These are phyloP conservation scores for Aspergillus viridinutans DNA, from an alignment of 2,329 filamentous ascomycete species.

Conservation along the genomic window DNA sequence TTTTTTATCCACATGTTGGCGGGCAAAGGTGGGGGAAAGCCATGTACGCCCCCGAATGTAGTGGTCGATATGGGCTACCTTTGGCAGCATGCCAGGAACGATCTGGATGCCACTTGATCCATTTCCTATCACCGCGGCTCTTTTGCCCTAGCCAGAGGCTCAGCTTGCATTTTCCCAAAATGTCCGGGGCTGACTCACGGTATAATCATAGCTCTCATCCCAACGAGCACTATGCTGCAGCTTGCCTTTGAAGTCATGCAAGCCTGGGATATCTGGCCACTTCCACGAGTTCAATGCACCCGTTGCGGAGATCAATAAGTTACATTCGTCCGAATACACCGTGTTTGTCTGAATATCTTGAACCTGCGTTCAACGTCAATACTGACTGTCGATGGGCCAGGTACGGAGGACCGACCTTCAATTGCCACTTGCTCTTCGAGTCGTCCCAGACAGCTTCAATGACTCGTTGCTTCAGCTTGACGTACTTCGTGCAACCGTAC, in stretches of 20 bases:
- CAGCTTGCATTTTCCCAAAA: neutral
- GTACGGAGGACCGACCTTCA: slow-evolving; percentile 16
- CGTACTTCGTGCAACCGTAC: slow-evolving; percentile 44
- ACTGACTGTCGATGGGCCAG: neutral
- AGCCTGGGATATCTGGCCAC: slow-evolving; percentile 46
- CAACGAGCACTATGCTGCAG: slow-evolving; percentile 44
- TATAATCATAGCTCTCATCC: slow-evolving; percentile 36
- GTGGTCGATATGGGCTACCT: slow-evolving; percentile 38
- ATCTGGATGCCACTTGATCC: slow-evolving; percentile 42
- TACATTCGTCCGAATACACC: slow-evolving; percentile 23
- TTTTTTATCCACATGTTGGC: slow-evolving; percentile 25
- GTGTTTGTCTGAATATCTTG: slow-evolving; percentile 19
- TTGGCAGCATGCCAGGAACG: slow-evolving; percentile 34
- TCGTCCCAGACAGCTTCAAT: slow-evolving; percentile 44
- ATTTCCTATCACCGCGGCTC: slow-evolving; percentile 35
- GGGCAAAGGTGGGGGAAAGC: slow-evolving; percentile 27
- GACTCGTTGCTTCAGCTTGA: slow-evolving; percentile 46
- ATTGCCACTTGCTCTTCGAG: slow-evolving; percentile 23
- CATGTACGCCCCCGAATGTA: slow-evolving; percentile 32
- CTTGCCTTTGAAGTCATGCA: slow-evolving; percentile 44
- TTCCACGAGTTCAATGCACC: slow-evolving; percentile 42
- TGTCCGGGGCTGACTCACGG: slow-evolving; percentile 11
- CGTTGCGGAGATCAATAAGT: slow-evolving; percentile 36
- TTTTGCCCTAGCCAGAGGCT: slow-evolving; percentile 23
- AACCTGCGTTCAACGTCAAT: slow-evolving; percentile 12